phyloP scores from a whole-genome alignment of 2,329 filamentous ascomycete genomes.

The Colletotrichum sp. region DNA sequence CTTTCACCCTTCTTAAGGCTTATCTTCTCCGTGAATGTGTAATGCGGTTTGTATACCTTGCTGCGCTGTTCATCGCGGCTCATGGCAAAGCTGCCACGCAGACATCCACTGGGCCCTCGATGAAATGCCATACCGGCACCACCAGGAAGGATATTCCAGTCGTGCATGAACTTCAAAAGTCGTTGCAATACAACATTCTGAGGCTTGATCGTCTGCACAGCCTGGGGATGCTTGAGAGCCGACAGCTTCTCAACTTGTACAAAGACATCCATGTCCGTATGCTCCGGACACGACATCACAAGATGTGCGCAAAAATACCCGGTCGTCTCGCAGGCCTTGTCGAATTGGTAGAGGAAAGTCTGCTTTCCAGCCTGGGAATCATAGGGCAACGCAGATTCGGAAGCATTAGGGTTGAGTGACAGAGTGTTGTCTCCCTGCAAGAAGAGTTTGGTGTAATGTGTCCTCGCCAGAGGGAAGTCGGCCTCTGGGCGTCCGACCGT shows the following conservation, averaged over 20 bases:
- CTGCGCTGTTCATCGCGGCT: background rate
- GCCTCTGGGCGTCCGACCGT: background rate
- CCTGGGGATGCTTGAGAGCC: background rate
- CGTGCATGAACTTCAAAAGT: background rate
- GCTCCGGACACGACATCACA: background rate
- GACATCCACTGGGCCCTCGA: background rate
- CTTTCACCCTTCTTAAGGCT: background rate
- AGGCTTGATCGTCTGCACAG: background rate
- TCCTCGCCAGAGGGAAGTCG: background rate
- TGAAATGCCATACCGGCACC: background rate
- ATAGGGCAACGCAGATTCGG: background rate
- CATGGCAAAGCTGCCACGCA: background rate
- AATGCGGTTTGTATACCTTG: background rate
- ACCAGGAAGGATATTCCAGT: background rate
- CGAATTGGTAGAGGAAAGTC: background rate
- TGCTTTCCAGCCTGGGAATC: background rate
- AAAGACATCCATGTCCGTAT: background rate
- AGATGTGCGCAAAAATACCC: background rate
- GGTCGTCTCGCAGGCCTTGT: background rate
- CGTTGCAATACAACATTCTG: background rate
- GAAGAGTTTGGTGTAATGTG: background rate
- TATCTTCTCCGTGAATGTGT: background rate
- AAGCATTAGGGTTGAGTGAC: accelerated
- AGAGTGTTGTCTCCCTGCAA: background rate
- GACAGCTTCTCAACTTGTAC: background rate